phyloP scores from a whole-genome alignment of 768 basidiomycete species.

The Leccinum arenicola region DNA sequence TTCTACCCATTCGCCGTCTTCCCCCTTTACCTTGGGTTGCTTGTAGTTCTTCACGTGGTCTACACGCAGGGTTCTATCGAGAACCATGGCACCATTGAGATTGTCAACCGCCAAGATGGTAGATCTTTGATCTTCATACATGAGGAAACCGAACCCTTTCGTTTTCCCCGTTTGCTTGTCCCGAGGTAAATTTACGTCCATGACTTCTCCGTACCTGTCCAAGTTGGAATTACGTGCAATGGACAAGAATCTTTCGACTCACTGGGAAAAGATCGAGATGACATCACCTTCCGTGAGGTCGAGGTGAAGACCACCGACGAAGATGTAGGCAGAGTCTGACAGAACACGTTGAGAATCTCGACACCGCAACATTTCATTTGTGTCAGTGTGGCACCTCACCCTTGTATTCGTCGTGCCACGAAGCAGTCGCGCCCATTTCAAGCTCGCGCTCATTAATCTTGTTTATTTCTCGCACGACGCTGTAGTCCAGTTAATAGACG shows the following conservation, averaged over 20 bases:
- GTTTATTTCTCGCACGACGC: slow-evolving; percentile 91
- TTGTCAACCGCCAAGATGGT: slow-evolving; percentile 98
- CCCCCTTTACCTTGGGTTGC: slow-evolving; percentile 75
- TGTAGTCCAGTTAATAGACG: slow-evolving; percentile 29
- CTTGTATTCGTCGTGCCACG: slow-evolving; percentile 98
- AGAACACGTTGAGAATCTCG: slow-evolving; percentile 5
- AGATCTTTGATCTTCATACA: slow-evolving; percentile 98
- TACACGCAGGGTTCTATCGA: slow-evolving; percentile 84
- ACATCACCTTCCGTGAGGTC: slow-evolving; percentile 98
- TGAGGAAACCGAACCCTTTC: slow-evolving; percentile 91
- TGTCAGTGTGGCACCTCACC: slow-evolving; percentile 33
- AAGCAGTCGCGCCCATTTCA: slow-evolving; percentile 66
- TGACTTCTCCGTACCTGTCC: slow-evolving; percentile 89
- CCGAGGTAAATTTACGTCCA: slow-evolving; percentile 92
- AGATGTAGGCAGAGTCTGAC: slow-evolving; percentile 93
- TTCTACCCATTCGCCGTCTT: slow-evolving; percentile 83
- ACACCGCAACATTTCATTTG: neutral
- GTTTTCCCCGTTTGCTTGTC: slow-evolving; percentile 92
- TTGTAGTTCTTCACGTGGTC: slow-evolving; percentile 93
- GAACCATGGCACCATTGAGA: slow-evolving; percentile 89
- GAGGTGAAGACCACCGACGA: slow-evolving; percentile 82
- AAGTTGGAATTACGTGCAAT: neutral
- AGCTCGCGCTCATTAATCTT: slow-evolving; percentile 91
- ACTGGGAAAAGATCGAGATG: slow-evolving; percentile 97
- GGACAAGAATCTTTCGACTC: slow-evolving; percentile 31